Evolutionary conservation across 2,329 filamentous ascomycete species (phyloP), one percentile per base, ranked within the genome.

Genomic region (Epichloe glyceriae): DNA sequence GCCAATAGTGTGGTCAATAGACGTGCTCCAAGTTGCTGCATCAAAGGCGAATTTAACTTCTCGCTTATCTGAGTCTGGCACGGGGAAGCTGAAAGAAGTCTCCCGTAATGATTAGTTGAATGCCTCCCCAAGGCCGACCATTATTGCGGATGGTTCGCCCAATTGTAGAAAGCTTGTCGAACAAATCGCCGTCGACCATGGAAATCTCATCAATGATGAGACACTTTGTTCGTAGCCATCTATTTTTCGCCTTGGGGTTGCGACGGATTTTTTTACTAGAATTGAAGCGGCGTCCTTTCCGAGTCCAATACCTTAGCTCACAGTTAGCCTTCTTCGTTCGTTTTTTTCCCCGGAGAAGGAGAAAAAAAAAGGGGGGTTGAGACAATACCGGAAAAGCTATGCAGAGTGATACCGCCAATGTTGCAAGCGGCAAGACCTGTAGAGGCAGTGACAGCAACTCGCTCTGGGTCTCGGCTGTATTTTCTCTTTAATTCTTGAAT

Each of bases 1-100:
- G 7, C 90, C 88, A 62, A 98, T 96, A 0, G 93, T 98, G 63
- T 97, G 90, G 61, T 95, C 85, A 54, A 98, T 94, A 1, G 86
- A 86, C 1, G 89, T 95, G 52, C 76, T 83, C 93, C 94, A 98
- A 0, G 90, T 95, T 3, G 80, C 79, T 7, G 90, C 90, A 60
- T 95, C 88, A 63, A 98, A 98, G 0, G 90, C 85, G 65, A 98
- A 98, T 62, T 89, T 95, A 45, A 84, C 80, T 26, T 83, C 76
- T 45, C 73, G 70, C 53, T 82, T 80, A 41, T 79, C 80, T 40
- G 73, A 73, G 37, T 96, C 90, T 1, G 91, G 90, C 1, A 98
- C 93, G 1, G 93, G 93, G 93, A 3, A 98, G 71, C 64, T 98
- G 93, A 67, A 98, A 98, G 69, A 98, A 98, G 62, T 98, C 93